Base-by-base conservation (phyloP, 805 yeast species). In the Candida germanica region DNA sequence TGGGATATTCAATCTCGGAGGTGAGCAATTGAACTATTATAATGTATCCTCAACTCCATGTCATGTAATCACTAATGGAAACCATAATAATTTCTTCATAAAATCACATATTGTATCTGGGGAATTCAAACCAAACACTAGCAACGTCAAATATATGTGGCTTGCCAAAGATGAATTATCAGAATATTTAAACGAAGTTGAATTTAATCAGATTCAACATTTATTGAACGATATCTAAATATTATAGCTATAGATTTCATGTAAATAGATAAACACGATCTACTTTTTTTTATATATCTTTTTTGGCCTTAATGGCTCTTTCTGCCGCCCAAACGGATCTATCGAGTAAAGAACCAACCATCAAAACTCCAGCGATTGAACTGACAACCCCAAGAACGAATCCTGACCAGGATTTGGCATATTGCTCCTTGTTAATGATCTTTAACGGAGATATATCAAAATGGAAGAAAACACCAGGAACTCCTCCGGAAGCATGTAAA, bases 391-490 rank as follows among this genome's bases (percentile, higher is more conserved):
- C 87, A 40, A 88, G 65, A 17, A 87, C 51, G 54, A 89, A 88
- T 1, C 88, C 85, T 20, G 89, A 81, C 81, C 93, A 84, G 2
- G 93, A 73, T 55, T 80, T 83, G 38, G 77, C 73, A 50, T 75
- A 76, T 45, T 71, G 80, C 59, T 93, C 94, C 39, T 77, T 72
- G 62, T 91, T 87, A 52, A 89, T 85, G 34, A 93, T 88, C 56
- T 88, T 87, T 69, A 93, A 70, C 8, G 98, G 96, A 38, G 95
- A 81, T 58, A 93, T 88, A 52, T 93, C 98, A 62, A 89, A 89
- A 50, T 80, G 69, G 65, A 93, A 77, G 58, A 80, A 87, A 3
- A 88, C 72, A 4, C 97, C 96, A 0, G 98, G 98, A 11, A 83
- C 67, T 6, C 98, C 98, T 12, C 97, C 96, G 37, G 77, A 67